Evolutionary conservation across 768 basidiomycete species (phyloP).

Genomic region (Pleurotus eryngii): DNA sequence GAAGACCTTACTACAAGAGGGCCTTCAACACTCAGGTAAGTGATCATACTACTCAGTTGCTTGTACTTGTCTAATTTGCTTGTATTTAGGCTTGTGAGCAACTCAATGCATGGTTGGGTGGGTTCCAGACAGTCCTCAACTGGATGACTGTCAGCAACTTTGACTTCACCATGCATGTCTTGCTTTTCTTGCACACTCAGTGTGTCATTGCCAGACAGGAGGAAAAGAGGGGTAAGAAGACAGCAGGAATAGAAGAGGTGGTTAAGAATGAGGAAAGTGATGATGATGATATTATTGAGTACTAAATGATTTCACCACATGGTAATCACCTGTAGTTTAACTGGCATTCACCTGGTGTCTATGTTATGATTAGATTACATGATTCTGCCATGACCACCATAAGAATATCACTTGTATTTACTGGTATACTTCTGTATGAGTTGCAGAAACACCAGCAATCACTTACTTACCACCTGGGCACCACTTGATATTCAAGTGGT

Average conservation of each 20-base stretch:
- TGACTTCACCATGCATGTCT: conserved; percentile 1
- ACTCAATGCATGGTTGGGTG: conserved; percentile 28
- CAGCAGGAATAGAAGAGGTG: not conserved
- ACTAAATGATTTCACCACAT: not conserved
- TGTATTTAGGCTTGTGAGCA: conserved; percentile 24
- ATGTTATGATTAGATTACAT: not conserved
- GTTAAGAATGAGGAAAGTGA: not conserved
- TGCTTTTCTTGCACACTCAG: conserved; percentile 5
- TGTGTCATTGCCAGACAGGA: not conserved
- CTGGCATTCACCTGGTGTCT: not conserved
- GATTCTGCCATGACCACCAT: no score
- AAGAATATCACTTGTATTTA: no score
- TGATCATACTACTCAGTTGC: conserved; percentile 11
- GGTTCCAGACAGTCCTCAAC: conserved; percentile 26
- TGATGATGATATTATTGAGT: not conserved
- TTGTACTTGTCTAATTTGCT: conserved; percentile 9
- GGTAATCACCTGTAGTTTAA: not conserved
- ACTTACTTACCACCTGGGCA: no score
- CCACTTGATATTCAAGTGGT: no score
- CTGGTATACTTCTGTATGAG: no score
- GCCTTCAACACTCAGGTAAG: conserved; percentile 25
- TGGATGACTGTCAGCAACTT: conserved; percentile 23
- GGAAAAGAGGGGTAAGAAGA: not conserved
- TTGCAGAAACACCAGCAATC: no score
- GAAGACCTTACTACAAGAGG: conserved; percentile 14